These are phyloP conservation scores for Lachancea lanzarotensis DNA, from an alignment of 805 yeast genomes.

Conservation along the genomic window DNA sequence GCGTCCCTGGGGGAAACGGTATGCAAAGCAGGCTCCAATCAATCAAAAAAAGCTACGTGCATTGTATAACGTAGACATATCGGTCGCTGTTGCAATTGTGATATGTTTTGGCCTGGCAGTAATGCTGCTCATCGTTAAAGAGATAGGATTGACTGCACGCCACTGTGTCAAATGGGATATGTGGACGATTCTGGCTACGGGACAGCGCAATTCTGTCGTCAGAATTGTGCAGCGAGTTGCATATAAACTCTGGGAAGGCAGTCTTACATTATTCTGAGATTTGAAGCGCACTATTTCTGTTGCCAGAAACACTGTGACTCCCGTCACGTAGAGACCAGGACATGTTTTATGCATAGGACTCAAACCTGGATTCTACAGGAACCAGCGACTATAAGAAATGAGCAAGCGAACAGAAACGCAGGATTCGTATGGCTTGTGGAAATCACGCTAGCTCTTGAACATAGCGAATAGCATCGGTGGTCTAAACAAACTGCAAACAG, in stretches of 20 bases:
- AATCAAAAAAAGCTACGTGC: neutral
- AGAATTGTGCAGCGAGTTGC: neutral
- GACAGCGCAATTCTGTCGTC: conserved; percentile 1
- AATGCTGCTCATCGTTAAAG: conserved; percentile 2
- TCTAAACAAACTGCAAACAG: no score
- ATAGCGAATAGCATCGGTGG: no score
- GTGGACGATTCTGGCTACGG: conserved; percentile 6
- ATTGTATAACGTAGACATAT: neutral
- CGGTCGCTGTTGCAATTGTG: neutral
- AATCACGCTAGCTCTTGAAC: no score
- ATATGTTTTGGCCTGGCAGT: conserved; percentile 4
- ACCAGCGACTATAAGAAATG: no score
- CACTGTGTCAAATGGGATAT: conserved; percentile 8
- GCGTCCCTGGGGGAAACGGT: neutral
- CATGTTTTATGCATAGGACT: no score
- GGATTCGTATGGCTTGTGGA: no score
- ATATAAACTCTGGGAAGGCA: neutral
- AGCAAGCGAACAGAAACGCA: no score
- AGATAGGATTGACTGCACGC: conserved; percentile 5
- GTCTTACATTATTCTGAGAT: neutral
- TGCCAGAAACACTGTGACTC: no score
- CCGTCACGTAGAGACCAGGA: no score
- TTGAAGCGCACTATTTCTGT: no score
- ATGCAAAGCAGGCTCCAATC: neutral
- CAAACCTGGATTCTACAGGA: no score